These are phyloP conservation scores for Ogataea nitratoaversa DNA, from an alignment of 805 yeast species.

Conservation along the genomic window DNA sequence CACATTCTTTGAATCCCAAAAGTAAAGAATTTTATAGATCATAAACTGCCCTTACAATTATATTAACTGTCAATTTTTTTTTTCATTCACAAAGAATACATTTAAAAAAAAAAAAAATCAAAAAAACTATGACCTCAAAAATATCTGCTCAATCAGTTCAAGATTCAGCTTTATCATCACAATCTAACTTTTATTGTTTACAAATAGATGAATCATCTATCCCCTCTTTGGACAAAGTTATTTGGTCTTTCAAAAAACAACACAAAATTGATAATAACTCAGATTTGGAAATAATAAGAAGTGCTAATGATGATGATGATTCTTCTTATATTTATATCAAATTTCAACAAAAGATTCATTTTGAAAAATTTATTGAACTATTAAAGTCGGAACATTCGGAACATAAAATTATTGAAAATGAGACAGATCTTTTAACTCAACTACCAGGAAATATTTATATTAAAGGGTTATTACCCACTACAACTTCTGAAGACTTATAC, in stretches of 20 bases:
- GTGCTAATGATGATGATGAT: neutral
- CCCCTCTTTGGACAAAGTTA: neutral
- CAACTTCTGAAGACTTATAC: constrained; percentile 35
- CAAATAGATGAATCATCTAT: neutral
- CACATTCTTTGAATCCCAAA: no score
- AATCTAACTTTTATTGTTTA: neutral
- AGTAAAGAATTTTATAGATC: no score
- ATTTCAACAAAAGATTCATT: constrained; percentile 11
- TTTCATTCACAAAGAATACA: no score
- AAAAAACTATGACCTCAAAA: no score
- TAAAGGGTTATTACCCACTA: constrained; percentile 41
- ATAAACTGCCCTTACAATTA: no score
- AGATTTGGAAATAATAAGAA: neutral
- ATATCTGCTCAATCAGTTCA: no score
- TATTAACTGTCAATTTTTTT: no score
- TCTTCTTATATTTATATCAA: constrained; percentile 9
- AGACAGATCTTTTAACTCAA: constrained; percentile 16
- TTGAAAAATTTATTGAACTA: constrained; percentile 14
- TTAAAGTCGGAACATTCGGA: constrained; percentile 8
- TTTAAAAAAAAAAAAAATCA: no score
- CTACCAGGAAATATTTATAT: constrained; percentile 56
- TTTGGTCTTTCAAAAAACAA: neutral
- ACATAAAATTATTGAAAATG: constrained; percentile 15
- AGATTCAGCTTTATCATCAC: neutral
- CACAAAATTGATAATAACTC: neutral